Conservation (phyloP, 2,329 filamentous ascomycete species). For the Penicillium sp. region DNA sequence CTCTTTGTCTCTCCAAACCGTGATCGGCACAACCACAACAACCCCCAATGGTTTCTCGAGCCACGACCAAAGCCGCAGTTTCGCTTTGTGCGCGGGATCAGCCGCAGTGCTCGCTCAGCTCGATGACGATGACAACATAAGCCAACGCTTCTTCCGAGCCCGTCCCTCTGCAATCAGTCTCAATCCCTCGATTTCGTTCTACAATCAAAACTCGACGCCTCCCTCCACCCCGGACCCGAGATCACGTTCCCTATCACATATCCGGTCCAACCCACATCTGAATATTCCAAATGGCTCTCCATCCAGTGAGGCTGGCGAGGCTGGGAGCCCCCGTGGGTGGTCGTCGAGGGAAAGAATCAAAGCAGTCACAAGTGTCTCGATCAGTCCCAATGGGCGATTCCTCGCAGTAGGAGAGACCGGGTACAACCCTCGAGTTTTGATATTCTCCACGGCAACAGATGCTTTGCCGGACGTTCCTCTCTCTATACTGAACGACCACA, state of each 20-base stretch:
- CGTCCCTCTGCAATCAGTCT: constrained; percentile 70
- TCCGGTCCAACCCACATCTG: constrained; percentile 52
- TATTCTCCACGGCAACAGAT: constrained; percentile 80
- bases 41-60: constrained; percentile 85
- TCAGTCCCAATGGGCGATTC: constrained; percentile 84
- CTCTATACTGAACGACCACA: constrained; percentile 84
- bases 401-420: constrained; percentile 94
- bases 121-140: constrained; percentile 63
- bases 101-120: constrained; percentile 88
- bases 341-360: constrained; percentile 91
- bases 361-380: constrained; percentile 83
- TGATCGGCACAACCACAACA: constrained; percentile 87
- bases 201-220: constrained; percentile 55
- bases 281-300: constrained; percentile 50
- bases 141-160: constrained; percentile 88
- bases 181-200: constrained; percentile 59
- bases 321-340: constrained; percentile 69
- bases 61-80: constrained; percentile 67
- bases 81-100: constrained; percentile 90
- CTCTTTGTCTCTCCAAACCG: constrained; percentile 72
- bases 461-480: constrained; percentile 78
- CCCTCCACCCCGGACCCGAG: constrained; percentile 57
- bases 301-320: constrained; percentile 59
- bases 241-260: constrained; percentile 60
- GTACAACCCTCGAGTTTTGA: constrained; percentile 85